A percentile compares a stretch with the other conserved stretches of the same genome.
Conservation (phyloP, 1,139 yeast species). For the Eremothecium sinecaudum region DNA sequence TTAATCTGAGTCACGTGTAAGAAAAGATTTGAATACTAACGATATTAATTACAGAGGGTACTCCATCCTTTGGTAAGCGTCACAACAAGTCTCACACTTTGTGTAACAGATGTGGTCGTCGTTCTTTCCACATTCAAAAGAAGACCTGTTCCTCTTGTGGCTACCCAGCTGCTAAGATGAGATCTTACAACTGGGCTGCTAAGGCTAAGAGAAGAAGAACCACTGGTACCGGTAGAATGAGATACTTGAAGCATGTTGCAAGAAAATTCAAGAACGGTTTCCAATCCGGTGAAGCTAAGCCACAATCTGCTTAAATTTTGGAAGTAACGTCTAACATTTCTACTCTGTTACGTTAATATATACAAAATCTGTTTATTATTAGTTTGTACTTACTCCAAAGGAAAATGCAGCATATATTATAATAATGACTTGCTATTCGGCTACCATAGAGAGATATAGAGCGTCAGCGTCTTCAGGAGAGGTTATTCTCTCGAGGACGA, state of each 20-base stretch:
- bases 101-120: constrained; percentile 99
- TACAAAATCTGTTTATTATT: constrained; percentile 3
- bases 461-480: constrained; percentile 77
- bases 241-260: constrained; percentile 91
- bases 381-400: constrained; percentile 2
- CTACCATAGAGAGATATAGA: constrained; percentile 52
- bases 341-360: constrained; percentile 5
- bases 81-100: constrained; percentile 99
- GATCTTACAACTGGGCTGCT: constrained; percentile 98
- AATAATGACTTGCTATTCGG: constrained; percentile 4
- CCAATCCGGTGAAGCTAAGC: constrained; percentile 79
- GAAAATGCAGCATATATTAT: constrained; percentile 1
- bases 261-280: constrained; percentile 99
- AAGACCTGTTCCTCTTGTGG: constrained; percentile 98
- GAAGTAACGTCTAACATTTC: constrained; percentile 2
- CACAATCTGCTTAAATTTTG: constrained; percentile 35
- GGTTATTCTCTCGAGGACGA: constrained; percentile 56
- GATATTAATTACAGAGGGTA: constrained; percentile 66
- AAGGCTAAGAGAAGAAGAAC: constrained; percentile 99
- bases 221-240: constrained; percentile 99
- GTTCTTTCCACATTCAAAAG: constrained; percentile 99
- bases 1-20: no score
- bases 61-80: constrained; percentile 99
- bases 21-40: constrained; percentile 1
- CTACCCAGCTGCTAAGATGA: constrained; percentile 98